Percentiles rank a stretch among this genome's conserved stretches.
phyloP scores from a whole-genome alignment of 305 asterid species.

The Ilex paraguariensis region DNA sequence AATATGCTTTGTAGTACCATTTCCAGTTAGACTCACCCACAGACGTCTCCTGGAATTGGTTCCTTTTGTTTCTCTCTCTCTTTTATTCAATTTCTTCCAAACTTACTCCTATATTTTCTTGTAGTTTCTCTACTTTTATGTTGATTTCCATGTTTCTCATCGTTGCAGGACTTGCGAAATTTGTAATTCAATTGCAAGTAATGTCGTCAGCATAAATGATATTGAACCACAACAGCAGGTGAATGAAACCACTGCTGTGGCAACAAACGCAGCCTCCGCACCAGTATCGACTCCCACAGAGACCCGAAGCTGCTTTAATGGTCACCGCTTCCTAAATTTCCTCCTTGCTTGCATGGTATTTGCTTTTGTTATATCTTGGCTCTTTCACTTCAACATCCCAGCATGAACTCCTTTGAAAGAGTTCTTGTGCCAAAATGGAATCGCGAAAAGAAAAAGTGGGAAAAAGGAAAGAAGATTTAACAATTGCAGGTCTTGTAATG shows the following conservation, averaged over 20 bases:
- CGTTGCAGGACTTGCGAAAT: conserved; percentile 81
- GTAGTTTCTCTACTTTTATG: no score
- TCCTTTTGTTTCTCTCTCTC: no score
- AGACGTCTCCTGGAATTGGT: no score
- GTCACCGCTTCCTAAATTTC: conserved; percentile 75
- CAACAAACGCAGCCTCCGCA: conserved; percentile 24
- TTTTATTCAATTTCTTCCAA: no score
- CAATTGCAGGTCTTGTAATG: no score
- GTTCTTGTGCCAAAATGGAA: no score
- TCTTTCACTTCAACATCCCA: conserved; percentile 84
- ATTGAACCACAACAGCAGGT: conserved; percentile 38
- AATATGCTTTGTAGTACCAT: no score
- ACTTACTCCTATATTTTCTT: no score
- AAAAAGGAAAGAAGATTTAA: no score
- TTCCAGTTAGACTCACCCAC: no score
- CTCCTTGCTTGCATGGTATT: conserved; percentile 90
- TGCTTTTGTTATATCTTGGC: conserved; percentile 94
- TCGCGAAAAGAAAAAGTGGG: no score
- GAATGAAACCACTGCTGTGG: conserved; percentile 21
- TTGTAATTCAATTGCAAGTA: conserved; percentile 76
- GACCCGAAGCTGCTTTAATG: conserved; percentile 58
- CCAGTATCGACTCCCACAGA: conserved; percentile 33
- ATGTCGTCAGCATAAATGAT: conserved; percentile 58
- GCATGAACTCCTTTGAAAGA: conserved; percentile 26
- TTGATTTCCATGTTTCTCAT: no score